Evolutionary conservation across 805 yeast genomes (phyloP).

Genomic region (Kodamaea restingae): DNA sequence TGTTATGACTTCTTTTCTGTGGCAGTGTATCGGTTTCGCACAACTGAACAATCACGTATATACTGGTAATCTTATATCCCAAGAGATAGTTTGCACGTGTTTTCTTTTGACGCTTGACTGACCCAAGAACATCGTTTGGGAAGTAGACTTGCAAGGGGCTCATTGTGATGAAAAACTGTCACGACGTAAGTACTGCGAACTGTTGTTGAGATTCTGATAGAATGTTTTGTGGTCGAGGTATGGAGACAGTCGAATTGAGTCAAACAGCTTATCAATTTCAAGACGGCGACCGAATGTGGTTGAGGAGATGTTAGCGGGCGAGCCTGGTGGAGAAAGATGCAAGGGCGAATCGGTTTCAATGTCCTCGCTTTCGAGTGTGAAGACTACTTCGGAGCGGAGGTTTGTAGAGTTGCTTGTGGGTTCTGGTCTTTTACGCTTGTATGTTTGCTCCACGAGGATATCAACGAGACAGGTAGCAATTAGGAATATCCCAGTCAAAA

Average conservation of each 20-base stretch:
- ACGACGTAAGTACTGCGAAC: slow-evolving; percentile 40
- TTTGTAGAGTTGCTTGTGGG: not conserved
- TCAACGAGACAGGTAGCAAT: slow-evolving; percentile 2
- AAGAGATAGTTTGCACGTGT: slow-evolving; percentile 11
- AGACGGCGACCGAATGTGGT: not conserved
- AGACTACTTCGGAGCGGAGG: not conserved
- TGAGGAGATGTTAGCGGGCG: not conserved
- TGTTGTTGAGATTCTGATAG: slow-evolving; percentile 33
- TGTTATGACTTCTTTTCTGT: too few relatives aligned
- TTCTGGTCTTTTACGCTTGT: slow-evolving; percentile 6
- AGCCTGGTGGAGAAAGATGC: not conserved
- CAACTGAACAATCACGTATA: slow-evolving; percentile 12
- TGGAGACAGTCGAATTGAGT: slow-evolving; percentile 1
- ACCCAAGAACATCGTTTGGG: slow-evolving; percentile 27
- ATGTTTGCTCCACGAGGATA: slow-evolving; percentile 3
- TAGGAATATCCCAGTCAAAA: not conserved
- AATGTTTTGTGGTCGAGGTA: slow-evolving; percentile 16
- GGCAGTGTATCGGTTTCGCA: too few relatives aligned
- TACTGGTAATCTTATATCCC: slow-evolving; percentile 23
- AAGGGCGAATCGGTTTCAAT: not conserved
- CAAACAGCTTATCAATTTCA: slow-evolving; percentile 1
- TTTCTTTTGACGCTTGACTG: slow-evolving; percentile 8
- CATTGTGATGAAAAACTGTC: slow-evolving; percentile 31
- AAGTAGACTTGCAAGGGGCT: slow-evolving; percentile 31
- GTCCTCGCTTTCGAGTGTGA: not conserved